Evolutionary conservation across 2,329 filamentous ascomycete species (phyloP).

Genomic region (Ophioceras dolichostomum): DNA sequence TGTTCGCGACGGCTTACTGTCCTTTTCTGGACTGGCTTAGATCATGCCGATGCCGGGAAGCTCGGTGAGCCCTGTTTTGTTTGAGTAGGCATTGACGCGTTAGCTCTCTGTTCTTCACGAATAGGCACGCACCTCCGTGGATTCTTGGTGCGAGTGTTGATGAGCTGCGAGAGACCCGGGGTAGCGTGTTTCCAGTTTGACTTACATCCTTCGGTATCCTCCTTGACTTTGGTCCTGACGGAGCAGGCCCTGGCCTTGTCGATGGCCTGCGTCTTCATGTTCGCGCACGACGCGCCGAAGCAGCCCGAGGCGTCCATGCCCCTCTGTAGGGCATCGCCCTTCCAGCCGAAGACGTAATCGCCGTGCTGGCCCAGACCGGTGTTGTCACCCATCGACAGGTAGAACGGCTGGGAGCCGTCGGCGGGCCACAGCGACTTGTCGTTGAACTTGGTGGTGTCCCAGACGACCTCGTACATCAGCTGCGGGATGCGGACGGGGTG

Average conservation of each 20-base stretch:
- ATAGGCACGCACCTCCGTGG: not conserved
- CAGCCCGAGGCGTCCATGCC: conserved; percentile 27
- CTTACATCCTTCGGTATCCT: conserved; percentile 23
- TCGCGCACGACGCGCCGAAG: conserved; percentile 24
- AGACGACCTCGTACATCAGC: conserved; percentile 35
- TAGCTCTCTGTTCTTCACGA: not conserved
- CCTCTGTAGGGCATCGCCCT: conserved; percentile 22
- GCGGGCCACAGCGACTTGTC: conserved; percentile 21
- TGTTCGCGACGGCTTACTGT: too few species aligned
- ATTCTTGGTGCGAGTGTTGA: not conserved
- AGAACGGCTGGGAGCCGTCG: conserved; percentile 24
- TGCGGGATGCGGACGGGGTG: conserved; percentile 30
- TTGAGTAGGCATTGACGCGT: not conserved
- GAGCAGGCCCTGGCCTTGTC: conserved; percentile 15
- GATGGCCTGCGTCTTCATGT: conserved; percentile 20
- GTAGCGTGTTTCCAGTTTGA: too few species aligned
- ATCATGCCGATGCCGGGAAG: not conserved
- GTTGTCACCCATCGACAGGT: conserved; percentile 21
- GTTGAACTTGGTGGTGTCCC: conserved; percentile 27
- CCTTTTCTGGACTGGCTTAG: too few species aligned
- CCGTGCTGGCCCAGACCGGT: conserved; percentile 28
- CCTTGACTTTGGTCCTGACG: conserved; percentile 16
- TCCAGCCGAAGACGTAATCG: conserved; percentile 28
- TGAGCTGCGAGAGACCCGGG: not conserved
- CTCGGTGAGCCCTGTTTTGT: not conserved